These are phyloP conservation scores for Wickerhamomyces mucosus DNA, from an alignment of 805 yeast species.

Conservation along the genomic window DNA sequence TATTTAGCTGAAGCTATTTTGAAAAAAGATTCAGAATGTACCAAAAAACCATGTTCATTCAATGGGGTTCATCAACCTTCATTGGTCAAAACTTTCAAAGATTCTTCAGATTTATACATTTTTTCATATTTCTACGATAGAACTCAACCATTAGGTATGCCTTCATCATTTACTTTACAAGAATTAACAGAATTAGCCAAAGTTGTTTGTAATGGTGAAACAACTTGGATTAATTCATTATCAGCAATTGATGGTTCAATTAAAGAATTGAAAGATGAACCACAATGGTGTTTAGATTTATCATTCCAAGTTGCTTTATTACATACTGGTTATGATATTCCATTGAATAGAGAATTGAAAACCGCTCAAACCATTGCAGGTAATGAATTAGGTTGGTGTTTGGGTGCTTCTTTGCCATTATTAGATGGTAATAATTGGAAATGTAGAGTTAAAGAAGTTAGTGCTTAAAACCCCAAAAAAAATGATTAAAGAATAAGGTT, in stretches of 20 bases:
- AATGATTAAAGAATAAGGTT: too few species aligned
- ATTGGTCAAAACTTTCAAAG: slow-evolving; percentile 64
- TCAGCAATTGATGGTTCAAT: slow-evolving; percentile 60
- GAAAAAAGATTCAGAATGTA: slow-evolving; percentile 76
- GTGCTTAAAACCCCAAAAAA: too few species aligned
- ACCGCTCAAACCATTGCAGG: slow-evolving; percentile 85
- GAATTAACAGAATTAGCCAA: slow-evolving; percentile 78
- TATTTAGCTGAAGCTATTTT: slow-evolving; percentile 71
- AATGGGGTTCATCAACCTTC: slow-evolving; percentile 98
- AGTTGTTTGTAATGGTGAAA: slow-evolving; percentile 78
- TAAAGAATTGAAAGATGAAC: slow-evolving; percentile 60
- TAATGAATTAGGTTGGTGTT: slow-evolving; percentile 97
- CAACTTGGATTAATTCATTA: slow-evolving; percentile 60
- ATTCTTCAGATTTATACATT: slow-evolving; percentile 68
- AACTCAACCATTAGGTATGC: slow-evolving; percentile 92
- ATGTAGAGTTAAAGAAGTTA: slow-evolving; percentile 30
- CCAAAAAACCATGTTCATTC: slow-evolving; percentile 79
- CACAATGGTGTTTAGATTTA: slow-evolving; percentile 91
- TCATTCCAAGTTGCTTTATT: slow-evolving; percentile 83
- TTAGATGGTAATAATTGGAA: slow-evolving; percentile 67
- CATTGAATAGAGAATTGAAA: slow-evolving; percentile 77
- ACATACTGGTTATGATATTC: slow-evolving; percentile 96
- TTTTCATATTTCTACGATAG: slow-evolving; percentile 95
- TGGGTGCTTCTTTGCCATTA: slow-evolving; percentile 93
- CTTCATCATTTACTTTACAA: slow-evolving; percentile 72